Evolutionary conservation across 2,329 filamentous ascomycete species (phyloP), one percentile per base, ranked within the genome.

Genomic region (Sodiomyces alkalinus): DNA sequence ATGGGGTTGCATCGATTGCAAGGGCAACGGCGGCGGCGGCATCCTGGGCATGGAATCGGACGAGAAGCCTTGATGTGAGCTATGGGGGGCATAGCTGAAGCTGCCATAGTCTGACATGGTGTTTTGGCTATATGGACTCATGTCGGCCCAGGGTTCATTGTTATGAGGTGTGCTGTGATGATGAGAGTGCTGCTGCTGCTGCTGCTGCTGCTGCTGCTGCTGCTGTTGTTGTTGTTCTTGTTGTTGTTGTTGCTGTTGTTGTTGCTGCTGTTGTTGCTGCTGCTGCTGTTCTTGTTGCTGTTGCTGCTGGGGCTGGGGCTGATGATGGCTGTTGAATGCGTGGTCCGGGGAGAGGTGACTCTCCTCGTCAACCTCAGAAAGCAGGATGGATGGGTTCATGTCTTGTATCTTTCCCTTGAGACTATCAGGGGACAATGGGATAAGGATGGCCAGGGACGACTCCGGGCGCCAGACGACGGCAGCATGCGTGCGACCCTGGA

Each of bases 41-140:
- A 72, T 66, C 35, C 59, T 52, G 34, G 44, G 46, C 32, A 71
- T 41, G 2, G 62, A 54, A 33, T 69, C 66, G 15, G 63, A 58
- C 3, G 64, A 56, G 29, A 70, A 37, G 7, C 56, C 52, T n/a
- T n/a, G n/a, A 36, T 59, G 56, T 31, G 44, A 39, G 26, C 63
- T 62, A 26, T 65, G 58, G 30, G 60, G 55, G 38, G 67, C 58
- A 51, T 78, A 85, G 33, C 61, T 43, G 37, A 58, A 74, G 39
- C 60, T 63, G 33, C 63, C 58, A 45, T 80, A 83, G 40, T 80
- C 77, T 22, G 72, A 62, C 53, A 82, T 70, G 15, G 75, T 71
- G 32, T 76, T 78, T 36, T 76, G 70, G 40, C 74, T 72, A 43
- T 81, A 80, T 10, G 72, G 51, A 37, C 55, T 61, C 43, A 74